Evolutionary conservation across 495 filamentous ascomycete species (phyloP).

Genomic region (Neurospora sp.): DNA sequence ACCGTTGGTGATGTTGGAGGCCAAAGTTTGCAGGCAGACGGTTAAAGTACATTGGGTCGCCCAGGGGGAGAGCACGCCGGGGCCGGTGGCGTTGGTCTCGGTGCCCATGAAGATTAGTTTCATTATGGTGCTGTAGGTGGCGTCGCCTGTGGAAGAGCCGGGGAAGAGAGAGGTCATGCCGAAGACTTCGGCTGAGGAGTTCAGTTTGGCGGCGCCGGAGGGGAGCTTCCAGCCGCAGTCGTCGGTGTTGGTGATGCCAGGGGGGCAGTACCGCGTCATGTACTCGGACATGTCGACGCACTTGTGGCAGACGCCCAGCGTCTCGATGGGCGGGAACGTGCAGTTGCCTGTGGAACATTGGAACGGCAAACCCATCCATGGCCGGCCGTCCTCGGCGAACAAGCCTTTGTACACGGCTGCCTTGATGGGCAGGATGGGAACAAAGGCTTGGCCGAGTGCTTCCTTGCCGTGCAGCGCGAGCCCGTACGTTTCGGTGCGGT

Average conservation of each 20-base stretch:
- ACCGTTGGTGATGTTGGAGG: constrained; percentile 5
- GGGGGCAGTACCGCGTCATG: constrained; percentile 13
- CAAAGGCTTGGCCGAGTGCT: constrained; percentile 8
- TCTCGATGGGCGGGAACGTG: constrained; percentile 17
- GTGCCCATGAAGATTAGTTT: constrained; percentile 19
- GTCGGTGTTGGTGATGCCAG: neutral
- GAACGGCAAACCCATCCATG: constrained; percentile 11
- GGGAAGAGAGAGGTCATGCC: constrained; percentile 19
- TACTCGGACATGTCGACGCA: constrained; percentile 20
- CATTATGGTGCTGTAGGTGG: constrained; percentile 19
- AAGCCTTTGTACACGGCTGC: constrained; percentile 25
- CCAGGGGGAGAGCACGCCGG: constrained; percentile 10
- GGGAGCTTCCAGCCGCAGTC: constrained; percentile 16
- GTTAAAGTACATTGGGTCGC: constrained; percentile 11
- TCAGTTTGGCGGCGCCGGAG: constrained; percentile 10
- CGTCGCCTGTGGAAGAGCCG: constrained; percentile 1
- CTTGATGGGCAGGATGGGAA: constrained; percentile 23
- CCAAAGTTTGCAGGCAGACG: constrained; percentile 11
- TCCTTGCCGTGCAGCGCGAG: neutral
- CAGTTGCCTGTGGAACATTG: constrained; percentile 21
- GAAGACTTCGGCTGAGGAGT: constrained; percentile 12
- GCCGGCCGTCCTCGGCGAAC: constrained; percentile 19
- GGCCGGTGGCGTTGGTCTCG: constrained; percentile 4
- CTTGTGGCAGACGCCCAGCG: constrained; percentile 17
- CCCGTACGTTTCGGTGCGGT: constrained; percentile 1